A percentile compares a stretch with the other conserved stretches of the same genome.
Conservation (phyloP, 805 yeast species). For the Diddensiella transvaalensis region DNA sequence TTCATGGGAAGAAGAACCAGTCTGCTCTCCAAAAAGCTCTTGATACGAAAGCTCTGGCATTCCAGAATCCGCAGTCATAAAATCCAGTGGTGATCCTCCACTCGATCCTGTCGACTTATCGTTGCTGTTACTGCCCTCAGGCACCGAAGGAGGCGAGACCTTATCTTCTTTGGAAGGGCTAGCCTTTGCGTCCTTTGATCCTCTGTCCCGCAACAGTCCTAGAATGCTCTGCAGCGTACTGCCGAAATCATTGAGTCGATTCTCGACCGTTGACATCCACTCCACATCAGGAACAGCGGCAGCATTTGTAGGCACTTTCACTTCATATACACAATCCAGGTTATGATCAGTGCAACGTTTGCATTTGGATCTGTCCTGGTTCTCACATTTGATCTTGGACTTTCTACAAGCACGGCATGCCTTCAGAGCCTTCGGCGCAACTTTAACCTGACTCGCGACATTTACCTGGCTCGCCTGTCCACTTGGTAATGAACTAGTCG, state of each 20-base stretch:
- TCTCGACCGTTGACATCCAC: constrained; percentile 40
- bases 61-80: neutral
- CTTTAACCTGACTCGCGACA: constrained; percentile 6
- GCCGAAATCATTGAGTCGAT: constrained; percentile 39
- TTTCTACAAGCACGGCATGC: constrained; percentile 64
- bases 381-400: constrained; percentile 60
- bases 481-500: neutral
- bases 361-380: constrained; percentile 49
- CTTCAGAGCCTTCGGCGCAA: constrained; percentile 30
- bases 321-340: constrained; percentile 54
- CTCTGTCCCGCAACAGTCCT: constrained; percentile 25
- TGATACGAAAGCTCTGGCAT: neutral
- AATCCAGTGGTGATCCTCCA: neutral
- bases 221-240: constrained; percentile 39
- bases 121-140: neutral
- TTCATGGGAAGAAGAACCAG: constrained; percentile 1
- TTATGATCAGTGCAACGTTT: constrained; percentile 52
- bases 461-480: constrained; percentile 14
- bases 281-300: constrained; percentile 15
- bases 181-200: neutral
- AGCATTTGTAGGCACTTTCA: constrained; percentile 43
- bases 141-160: neutral
- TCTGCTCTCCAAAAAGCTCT: constrained; percentile 1
- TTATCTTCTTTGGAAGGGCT: neutral
- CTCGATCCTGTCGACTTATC: neutral